Evolutionary conservation across 2,329 filamentous ascomycete genomes (phyloP).

Genomic region (Colletotrichum theobromicola): DNA sequence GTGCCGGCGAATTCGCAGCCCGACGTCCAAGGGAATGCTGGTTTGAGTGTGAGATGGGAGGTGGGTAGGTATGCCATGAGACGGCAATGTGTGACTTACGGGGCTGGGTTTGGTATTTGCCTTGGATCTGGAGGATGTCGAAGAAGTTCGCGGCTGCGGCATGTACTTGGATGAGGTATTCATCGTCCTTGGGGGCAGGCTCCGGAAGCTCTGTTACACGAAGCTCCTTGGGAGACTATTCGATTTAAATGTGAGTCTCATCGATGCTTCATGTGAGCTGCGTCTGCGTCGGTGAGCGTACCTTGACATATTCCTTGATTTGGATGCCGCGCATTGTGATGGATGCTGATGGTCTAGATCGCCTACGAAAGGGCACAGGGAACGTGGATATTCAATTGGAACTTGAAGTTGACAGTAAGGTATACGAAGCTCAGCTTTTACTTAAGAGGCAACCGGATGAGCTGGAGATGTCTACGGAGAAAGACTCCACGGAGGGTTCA

Average conservation of each 20-base stretch:
- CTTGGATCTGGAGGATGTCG: slow-evolving; percentile 92
- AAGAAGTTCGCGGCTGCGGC: slow-evolving; percentile 95
- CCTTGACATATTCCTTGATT: slow-evolving; percentile 76
- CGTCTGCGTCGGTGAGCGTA: slow-evolving; percentile 36
- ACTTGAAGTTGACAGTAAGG: neutral
- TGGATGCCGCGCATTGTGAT: slow-evolving; percentile 76
- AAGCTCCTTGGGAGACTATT: slow-evolving; percentile 76
- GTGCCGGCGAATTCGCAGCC: slow-evolving; percentile 88
- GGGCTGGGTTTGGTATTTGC: slow-evolving; percentile 94
- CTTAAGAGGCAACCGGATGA: neutral
- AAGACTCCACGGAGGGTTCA: neutral
- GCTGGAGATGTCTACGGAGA: neutral
- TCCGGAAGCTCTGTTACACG: slow-evolving; percentile 76
- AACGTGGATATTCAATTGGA: neutral
- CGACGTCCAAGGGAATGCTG: slow-evolving; percentile 82
- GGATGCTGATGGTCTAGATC: rapidly evolving
- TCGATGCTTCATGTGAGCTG: slow-evolving; percentile 2
- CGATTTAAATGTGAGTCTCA: neutral
- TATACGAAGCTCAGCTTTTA: neutral
- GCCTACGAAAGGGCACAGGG: neutral
- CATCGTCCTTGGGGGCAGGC: slow-evolving; percentile 71
- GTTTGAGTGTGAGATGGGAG: neutral
- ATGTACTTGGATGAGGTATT: slow-evolving; percentile 89
- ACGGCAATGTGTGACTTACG: slow-evolving; percentile 42
- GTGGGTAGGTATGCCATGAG: neutral